Base-by-base conservation (phyloP, 371 early-diverging fungal genomes). In the Mucor circinelloides region DNA sequence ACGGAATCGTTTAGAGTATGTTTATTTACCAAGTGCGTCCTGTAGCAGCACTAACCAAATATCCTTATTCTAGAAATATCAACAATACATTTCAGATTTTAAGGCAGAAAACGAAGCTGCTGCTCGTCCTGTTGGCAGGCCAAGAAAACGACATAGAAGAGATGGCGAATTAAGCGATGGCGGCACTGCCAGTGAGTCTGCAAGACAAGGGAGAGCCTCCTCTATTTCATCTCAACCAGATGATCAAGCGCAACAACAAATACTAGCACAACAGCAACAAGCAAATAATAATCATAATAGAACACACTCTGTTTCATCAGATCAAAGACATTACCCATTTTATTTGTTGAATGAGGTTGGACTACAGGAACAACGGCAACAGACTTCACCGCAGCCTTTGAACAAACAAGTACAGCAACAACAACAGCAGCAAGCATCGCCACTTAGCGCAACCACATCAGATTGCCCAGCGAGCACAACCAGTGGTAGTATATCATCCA, bases 51-150 rank as follows among this genome's bases (percentile, higher is more conserved):
- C 36, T 13, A 38, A 12, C 1, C 21, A 19, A 15, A 27, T 2
- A 6, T 25, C 28, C 48, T 17, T 3, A 9, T 48, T 23, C 1
- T 52, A 82, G 83, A 60, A 74, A 60, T 84, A 84, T 52, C 82
- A 84, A 55, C 70, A 76, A 55, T 84, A 84, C 31, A 57, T 82
- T 48, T 66, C 50, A 13, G 82, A 82, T 6, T 85, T 83, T 36
- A 76, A 76, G 42, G 68, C 67, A 12, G 78, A 80, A 66, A 77
- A 88, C 71, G 87, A 76, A 69, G 76, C 78, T 42, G 73, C 79
- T 25, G 75, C 75, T 54, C 69, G 75, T 6, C 72, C 78, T 10
- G 78, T 74, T 1, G 78, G 78, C n/a, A 70, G 75, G 59, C 78
- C 78, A 25, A 60, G 75, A 58, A 77, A 72, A 46, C 52, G 70